phyloP scores from a whole-genome alignment of 2,329 filamentous ascomycete species.

The Penicillium sp. region DNA sequence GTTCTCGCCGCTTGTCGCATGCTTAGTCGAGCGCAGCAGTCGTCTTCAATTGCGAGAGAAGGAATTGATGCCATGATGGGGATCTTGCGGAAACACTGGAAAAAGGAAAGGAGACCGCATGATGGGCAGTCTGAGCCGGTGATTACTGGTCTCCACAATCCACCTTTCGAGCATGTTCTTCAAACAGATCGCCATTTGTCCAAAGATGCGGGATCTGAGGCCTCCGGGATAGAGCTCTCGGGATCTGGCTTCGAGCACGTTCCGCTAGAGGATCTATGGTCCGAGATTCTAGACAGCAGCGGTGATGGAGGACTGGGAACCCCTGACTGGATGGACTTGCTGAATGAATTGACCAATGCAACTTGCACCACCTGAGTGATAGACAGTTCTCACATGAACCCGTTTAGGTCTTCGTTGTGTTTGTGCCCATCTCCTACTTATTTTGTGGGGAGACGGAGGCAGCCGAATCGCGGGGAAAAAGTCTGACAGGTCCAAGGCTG shows the following conservation, averaged over 20 bases:
- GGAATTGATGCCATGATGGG: constrained; percentile 40
- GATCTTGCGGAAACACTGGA: constrained; percentile 35
- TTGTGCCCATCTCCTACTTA: background rate
- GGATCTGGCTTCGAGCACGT: background rate
- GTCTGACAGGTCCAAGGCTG: background rate
- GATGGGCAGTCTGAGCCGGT: background rate
- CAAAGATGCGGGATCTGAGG: background rate
- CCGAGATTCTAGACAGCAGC: constrained; percentile 30
- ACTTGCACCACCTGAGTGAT: constrained; percentile 17
- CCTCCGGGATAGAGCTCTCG: background rate
- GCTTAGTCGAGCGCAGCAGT: constrained; percentile 36
- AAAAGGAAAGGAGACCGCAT: constrained; percentile 10
- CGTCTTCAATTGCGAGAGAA: constrained; percentile 30
- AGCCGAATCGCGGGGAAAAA: background rate
- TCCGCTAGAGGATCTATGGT: constrained; percentile 33
- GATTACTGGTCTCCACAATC: background rate
- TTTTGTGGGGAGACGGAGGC: background rate
- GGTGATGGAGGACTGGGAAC: constrained; percentile 20
- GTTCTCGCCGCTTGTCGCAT: constrained; percentile 40
- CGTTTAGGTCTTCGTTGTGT: too few relatives aligned
- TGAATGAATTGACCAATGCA: constrained; percentile 28
- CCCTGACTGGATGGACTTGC: constrained; percentile 31
- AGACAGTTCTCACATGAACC: background rate
- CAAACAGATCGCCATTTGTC: background rate
- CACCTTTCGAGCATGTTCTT: background rate